Base-by-base conservation (phyloP, 2,329 filamentous ascomycete species). In the Pseudocercospora pini-densiflorae region DNA sequence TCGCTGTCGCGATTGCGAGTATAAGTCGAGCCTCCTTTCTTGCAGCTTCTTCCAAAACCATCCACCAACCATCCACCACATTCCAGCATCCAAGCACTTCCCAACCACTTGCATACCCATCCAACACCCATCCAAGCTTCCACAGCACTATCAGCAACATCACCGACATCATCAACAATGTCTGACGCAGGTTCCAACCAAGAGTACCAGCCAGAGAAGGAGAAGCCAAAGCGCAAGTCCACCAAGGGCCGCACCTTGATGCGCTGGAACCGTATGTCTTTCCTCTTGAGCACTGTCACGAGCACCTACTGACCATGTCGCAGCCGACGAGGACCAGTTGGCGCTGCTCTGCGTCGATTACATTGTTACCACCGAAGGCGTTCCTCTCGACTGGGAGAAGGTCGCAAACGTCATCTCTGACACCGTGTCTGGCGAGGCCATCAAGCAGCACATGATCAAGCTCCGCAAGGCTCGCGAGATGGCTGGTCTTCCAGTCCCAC, bases 361-460 rank as follows among this genome's bases (percentile, higher is more conserved):
- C 54, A 60, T 71, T 24, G 66, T 64, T 55, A 61, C 62, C 14
- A 21, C 53, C 10, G 19, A 61, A 10, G 65, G 62, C 21, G 54
- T 71, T 12, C n/a, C 51, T 2, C 53, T 76, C 12, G 70, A 73
- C 19, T 75, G 69, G 67, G 61, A 70, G 14, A 63, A 62, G 8
- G 68, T 70, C 16, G 69, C 67, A 9, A 55, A 63, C 53, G 57
- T 67, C 14, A 59, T 73, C 43, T 49, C 65, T 5, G 6, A 16
- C 51, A 31, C 5, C 12, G 14, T 63, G 1, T 71, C 62, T 7
- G 69, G 68, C n/a, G 70, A 74, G 27, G 69, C 71, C 3, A 64
- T 73, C 59, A 66, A 67, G 45, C 74, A 76, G 66, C 74, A 76
- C 36, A 62, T 76, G 3, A 58, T 53, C 14, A 76, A 75, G 63